Base-by-base conservation (phyloP, 1,284 basidiomycete species). In the Cerioporus squamosus region DNA sequence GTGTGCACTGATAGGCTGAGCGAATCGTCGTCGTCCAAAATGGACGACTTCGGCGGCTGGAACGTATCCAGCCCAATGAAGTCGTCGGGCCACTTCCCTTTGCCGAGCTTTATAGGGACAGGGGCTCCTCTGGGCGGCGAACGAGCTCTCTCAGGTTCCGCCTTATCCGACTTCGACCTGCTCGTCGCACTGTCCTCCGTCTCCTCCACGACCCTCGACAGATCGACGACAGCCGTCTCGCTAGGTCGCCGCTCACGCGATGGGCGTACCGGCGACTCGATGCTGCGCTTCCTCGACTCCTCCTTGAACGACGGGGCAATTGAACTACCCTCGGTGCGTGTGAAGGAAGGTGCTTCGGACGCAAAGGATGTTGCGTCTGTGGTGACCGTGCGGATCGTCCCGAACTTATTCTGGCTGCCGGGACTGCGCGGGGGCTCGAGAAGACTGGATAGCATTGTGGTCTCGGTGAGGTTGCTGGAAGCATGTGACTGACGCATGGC, bases 21-120 rank as follows among this genome's bases (percentile, higher is more conserved):
- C 40, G 60, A 57, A 22, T 66, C 65, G 24, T 68, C 68, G 43
- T 70, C 69, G 44, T 70, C 69, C 49, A 66, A 57, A 48, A 63
- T 17, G 23, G 70, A 56, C n/a, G 60, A 58, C 51, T 64, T 60
- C 46, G 53, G 50, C 47, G 74, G 70, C 57, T 77, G 77, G 64
- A 87, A 83, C 22, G 77, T 84, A 66, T 85, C 83, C 56, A 91
- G 70, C 8, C 62, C 62, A 33, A 63, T 44, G 68, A 91, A 91
- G 71, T 92, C 90, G 69, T 92, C 89, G 1, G 91, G 90, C 88
- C 89, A 91, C 72, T 89, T 91, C 56, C 87, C 90, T 71, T 92
- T 89, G 42, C 86, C 84, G 48, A 91, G 82, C 58, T 85, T 81
- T 63, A 90, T 78, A 60, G 74, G 74, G 55, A 70, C 64, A 60